Conservation (phyloP, 768 basidiomycete species). For the Xerocomus brunneocitrinus region DNA sequence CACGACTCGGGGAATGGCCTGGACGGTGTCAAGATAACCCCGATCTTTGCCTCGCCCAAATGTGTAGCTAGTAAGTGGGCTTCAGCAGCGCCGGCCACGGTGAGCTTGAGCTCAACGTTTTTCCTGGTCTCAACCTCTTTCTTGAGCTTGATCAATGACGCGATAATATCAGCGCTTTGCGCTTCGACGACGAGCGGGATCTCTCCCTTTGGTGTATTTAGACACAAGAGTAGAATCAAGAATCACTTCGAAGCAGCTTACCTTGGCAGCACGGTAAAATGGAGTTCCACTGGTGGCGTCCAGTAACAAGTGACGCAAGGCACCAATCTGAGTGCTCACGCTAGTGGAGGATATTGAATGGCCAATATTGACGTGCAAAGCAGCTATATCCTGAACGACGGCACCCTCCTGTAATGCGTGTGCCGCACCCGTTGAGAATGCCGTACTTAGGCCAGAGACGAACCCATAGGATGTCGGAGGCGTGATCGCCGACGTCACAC, state of each 20-base stretch:
- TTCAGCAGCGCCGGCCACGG: constrained; percentile 64
- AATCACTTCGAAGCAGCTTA: constrained; percentile 14
- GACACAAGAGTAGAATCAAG: not conserved
- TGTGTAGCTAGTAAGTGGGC: constrained; percentile 71
- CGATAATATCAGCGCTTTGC: constrained; percentile 79
- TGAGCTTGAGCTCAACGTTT: constrained; percentile 45
- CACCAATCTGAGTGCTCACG: constrained; percentile 78
- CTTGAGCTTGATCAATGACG: constrained; percentile 67
- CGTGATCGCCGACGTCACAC: constrained; percentile 59
- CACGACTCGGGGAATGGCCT: constrained; percentile 71
- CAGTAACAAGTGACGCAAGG: constrained; percentile 62
- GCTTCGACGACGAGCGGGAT: constrained; percentile 74
- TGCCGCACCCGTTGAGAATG: constrained; percentile 51
- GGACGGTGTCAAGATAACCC: constrained; percentile 63
- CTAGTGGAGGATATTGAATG: constrained; percentile 44
- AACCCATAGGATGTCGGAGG: constrained; percentile 50
- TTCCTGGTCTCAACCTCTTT: constrained; percentile 50
- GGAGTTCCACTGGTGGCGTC: constrained; percentile 15
- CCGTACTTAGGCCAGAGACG: constrained; percentile 53
- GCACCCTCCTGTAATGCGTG: constrained; percentile 56
- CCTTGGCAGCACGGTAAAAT: constrained; percentile 45
- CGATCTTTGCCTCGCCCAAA: constrained; percentile 61
- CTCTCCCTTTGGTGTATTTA: constrained; percentile 42
- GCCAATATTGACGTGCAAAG: constrained; percentile 57
- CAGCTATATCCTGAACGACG: constrained; percentile 54